Conservation (phyloP, 306 rosid species). For the Malus fusca region DNA sequence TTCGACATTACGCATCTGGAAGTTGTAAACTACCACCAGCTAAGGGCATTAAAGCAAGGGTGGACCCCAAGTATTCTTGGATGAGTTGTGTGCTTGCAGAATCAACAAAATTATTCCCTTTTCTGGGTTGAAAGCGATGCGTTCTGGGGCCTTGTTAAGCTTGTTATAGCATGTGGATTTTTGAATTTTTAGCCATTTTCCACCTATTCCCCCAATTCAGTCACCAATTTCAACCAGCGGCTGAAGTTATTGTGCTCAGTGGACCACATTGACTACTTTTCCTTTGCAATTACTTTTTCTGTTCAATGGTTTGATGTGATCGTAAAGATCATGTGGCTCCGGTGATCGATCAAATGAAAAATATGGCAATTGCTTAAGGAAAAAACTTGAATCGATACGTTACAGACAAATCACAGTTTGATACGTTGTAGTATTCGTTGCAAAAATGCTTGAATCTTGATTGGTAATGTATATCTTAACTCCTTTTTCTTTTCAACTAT, state of each 20-base stretch:
- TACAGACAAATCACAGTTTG: background rate
- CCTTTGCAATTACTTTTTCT: too few species aligned
- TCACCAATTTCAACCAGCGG: background rate
- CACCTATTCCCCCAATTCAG: background rate
- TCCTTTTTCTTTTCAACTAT: background rate
- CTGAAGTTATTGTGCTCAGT: background rate
- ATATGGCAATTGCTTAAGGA: too few species aligned
- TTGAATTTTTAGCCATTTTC: background rate
- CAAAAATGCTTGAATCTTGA: background rate
- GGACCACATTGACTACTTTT: background rate
- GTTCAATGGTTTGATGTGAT: too few species aligned
- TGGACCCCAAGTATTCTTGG: background rate
- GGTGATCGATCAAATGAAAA: too few species aligned
- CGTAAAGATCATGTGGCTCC: too few species aligned
- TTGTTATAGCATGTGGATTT: background rate
- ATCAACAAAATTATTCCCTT: background rate
- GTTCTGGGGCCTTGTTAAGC: background rate
- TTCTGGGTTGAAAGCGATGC: background rate
- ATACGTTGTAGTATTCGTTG: rapidly evolving
- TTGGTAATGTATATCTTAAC: background rate
- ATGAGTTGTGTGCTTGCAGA: background rate
- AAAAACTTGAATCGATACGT: too few species aligned
- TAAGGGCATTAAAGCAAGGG: background rate
- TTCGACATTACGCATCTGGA: too few species aligned
- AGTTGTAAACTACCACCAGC: background rate